Evolutionary conservation across 2,329 filamentous ascomycete species (phyloP), one percentile per base, ranked within the genome.

Genomic region (Alternaria tenuissima): DNA sequence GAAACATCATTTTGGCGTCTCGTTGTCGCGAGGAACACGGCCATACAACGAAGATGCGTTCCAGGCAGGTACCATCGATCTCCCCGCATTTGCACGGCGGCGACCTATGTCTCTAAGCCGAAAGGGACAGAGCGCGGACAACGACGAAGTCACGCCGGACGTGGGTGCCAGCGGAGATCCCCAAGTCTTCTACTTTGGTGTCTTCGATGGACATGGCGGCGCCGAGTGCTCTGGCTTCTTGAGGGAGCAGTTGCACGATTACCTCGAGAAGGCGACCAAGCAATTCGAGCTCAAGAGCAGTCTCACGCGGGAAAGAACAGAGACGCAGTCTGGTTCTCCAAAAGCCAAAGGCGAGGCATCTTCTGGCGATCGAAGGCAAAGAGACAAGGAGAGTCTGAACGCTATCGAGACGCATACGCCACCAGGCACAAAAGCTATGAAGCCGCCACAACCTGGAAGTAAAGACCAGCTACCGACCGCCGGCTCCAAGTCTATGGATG

Each of bases 201-300:
- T 98, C 1, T 99, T 98, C 73, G 95, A 99, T 78, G 95, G 95
- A 3, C 95, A 99, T 80, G 95, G 95, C 9, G 95, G 95, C 20
- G 86, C 83, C 20, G 91, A 97, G 76, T 98, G 95, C 78, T 93
- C 93, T 61, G 89, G 90, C 18, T 98, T 97, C 70, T 79, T 98
- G 67, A 86, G 89, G 59, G 92, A 97, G 61, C 88, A 91, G 73
- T 81, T 99, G 61, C 95, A 97, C 76, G 87, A 87, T 9, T 98
- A 97, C 76, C 89, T 99, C 36, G 94, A 99, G 78, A 86, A 92
- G 66, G 88, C 93, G 0, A 91, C 92, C 0, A 82, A 84, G 57
- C 84, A 89, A 18, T 96, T 98, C 73, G 90, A 91, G 62, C 81
- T 97, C 28, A 83, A 88, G 70, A 96, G 92, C 69, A 96, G 89